Percentiles rank a stretch among this genome's conserved stretches.
These are phyloP conservation scores for Vigna reflexopilosa DNA, from an alignment of 306 rosid species.

Conservation along the genomic window DNA sequence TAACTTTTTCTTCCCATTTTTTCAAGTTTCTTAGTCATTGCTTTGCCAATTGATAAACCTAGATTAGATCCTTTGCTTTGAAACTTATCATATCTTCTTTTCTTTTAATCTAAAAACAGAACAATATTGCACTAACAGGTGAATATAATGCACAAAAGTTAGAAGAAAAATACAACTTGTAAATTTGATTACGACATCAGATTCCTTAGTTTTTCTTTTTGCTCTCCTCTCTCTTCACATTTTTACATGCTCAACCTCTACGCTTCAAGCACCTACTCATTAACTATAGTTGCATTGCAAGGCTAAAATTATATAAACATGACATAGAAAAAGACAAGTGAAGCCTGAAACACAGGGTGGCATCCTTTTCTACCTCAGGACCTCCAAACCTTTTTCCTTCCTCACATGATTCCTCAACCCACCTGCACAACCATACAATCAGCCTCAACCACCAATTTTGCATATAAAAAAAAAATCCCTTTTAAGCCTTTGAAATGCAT, in stretches of 20 bases:
- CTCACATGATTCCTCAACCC: conserved; percentile 77
- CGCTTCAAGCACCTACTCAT: conserved; percentile 50
- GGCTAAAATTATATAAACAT: conserved; percentile 56
- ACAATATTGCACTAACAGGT: not conserved
- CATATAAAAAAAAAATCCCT: conserved; percentile 13
- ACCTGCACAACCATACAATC: conserved; percentile 69
- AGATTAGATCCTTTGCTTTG: conserved; percentile 60
- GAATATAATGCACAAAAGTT: conserved; percentile 37
- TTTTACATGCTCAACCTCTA: conserved; percentile 58
- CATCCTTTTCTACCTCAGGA: conserved; percentile 59
- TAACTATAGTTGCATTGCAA: conserved; percentile 54
- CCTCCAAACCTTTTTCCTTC: conserved; percentile 65
- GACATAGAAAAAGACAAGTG: conserved; percentile 58
- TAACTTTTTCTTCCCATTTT: not conserved
- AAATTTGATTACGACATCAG: conserved; percentile 51
- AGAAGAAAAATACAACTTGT: conserved; percentile 58
- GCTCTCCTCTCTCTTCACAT: conserved; percentile 35
- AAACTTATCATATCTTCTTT: conserved; percentile 29
- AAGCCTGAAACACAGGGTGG: conserved; percentile 50
- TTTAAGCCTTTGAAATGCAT: conserved; percentile 24
- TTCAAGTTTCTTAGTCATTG: conserved; percentile 46
- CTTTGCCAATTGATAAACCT: conserved; percentile 32
- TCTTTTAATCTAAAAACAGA: conserved; percentile 16
- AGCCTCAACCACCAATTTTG: conserved; percentile 47
- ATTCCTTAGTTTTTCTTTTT: conserved; percentile 40